Evolutionary conservation across 2,329 filamentous ascomycete genomes (phyloP).

Genomic region (Botrytis sinoallii): DNA sequence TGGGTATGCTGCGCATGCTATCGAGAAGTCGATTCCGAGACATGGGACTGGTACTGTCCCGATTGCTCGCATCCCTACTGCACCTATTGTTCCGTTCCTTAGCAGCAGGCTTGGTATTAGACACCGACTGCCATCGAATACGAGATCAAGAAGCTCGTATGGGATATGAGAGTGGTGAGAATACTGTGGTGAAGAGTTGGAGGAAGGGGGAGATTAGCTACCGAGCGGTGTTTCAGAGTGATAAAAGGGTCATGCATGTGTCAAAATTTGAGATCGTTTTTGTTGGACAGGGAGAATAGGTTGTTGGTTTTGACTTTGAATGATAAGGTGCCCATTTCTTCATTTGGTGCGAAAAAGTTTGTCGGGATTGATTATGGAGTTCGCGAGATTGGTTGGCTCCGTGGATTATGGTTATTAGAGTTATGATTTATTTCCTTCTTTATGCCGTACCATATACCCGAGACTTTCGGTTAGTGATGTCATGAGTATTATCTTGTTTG

Average conservation of each 20-base stretch:
- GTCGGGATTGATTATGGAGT: neutral
- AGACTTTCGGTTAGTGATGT: neutral
- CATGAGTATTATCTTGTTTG: neutral
- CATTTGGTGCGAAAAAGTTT: neutral
- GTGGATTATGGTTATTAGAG: neutral
- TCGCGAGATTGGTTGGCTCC: neutral
- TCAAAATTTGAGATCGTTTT: neutral
- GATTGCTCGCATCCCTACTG: constrained; percentile 23
- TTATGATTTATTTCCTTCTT: neutral
- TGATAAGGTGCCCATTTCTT: neutral
- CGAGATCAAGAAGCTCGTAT: neutral
- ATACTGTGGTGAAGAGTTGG: neutral
- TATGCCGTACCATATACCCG: neutral
- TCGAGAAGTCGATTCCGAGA: constrained; percentile 19
- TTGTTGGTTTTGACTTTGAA: neutral
- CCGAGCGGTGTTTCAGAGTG: neutral
- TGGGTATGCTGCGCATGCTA: constrained; percentile 24
- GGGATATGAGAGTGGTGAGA: neutral
- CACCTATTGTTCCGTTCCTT: neutral
- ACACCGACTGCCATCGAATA: neutral
- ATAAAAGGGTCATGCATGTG: neutral
- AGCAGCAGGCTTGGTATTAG: neutral
- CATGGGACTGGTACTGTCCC: constrained; percentile 22
- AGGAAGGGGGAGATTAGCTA: neutral
- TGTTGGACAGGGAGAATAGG: neutral